Evolutionary conservation across 176 grass and related monocot genomes (phyloP).

Genomic region (barley (Hordeum vulgare)): DNA sequence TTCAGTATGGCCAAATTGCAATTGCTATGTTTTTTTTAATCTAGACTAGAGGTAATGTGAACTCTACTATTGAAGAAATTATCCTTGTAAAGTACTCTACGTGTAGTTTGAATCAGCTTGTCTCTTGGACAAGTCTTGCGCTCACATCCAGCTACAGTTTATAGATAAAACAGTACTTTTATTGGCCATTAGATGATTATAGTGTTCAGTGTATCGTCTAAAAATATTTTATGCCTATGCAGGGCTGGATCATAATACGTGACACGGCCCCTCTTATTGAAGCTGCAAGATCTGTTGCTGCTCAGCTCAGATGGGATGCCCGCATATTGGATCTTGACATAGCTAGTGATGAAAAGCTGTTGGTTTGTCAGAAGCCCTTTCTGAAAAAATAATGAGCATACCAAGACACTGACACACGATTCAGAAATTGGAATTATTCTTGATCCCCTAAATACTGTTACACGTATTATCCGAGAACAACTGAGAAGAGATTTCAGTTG

Average conservation of each 20-base stretch:
- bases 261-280: slow-evolving; percentile 70
- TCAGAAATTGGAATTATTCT: slow-evolving; percentile 25
- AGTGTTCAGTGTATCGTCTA: not conserved
- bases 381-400: slow-evolving; percentile 63
- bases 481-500: slow-evolving; percentile 12
- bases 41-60: not conserved
- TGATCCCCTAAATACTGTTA: slow-evolving; percentile 25
- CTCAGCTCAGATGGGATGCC: slow-evolving; percentile 86
- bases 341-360: slow-evolving; percentile 83
- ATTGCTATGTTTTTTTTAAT: not conserved
- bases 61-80: not conserved
- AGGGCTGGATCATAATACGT: slow-evolving; percentile 92
- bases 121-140: slow-evolving; percentile 1
- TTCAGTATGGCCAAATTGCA: not conserved
- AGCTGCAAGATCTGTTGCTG: slow-evolving; percentile 64
- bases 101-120: not conserved
- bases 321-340: slow-evolving; percentile 77
- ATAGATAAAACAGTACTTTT: not conserved
- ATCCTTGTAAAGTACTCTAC: not conserved
- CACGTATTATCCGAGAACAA: slow-evolving; percentile 3
- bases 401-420: slow-evolving; percentile 28
- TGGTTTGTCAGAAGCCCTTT: slow-evolving; percentile 94
- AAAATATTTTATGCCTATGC: slow-evolving; percentile 28
- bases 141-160: not conserved
- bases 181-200: not conserved